A percentile compares a stretch with the other conserved stretches of the same genome.
Conservation (phyloP, 176 grass and related monocot species). For the Avena sativa region DNA sequence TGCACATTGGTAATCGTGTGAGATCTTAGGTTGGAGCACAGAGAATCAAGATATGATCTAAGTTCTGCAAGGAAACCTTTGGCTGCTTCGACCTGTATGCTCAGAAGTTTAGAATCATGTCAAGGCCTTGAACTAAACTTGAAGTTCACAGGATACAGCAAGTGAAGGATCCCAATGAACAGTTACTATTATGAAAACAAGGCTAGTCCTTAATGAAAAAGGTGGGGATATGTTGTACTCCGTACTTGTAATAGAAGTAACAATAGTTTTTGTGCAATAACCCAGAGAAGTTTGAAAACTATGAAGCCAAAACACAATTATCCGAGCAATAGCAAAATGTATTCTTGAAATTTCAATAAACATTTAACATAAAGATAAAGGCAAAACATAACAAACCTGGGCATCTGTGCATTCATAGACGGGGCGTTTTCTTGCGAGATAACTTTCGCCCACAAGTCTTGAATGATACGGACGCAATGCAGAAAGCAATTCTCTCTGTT, state of each 20-base stretch:
- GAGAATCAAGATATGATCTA: conserved; percentile 90
- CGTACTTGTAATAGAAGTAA: no score
- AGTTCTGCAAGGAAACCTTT: conserved; percentile 96
- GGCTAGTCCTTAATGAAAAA: background rate
- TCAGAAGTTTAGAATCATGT: conserved; percentile 33
- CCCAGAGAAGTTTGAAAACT: background rate
- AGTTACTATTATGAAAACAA: background rate
- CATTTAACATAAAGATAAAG: conserved; percentile 1
- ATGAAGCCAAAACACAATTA: background rate
- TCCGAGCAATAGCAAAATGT: conserved; percentile 8
- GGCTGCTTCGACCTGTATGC: conserved; percentile 87
- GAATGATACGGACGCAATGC: conserved; percentile 87
- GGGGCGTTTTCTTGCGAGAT: conserved; percentile 82
- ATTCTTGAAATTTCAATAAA: background rate
- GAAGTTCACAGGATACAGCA: conserved; percentile 2
- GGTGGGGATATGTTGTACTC: background rate
- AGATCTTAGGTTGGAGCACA: conserved; percentile 93
- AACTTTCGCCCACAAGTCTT: conserved; percentile 98
- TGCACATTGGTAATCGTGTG: conserved; percentile 99
- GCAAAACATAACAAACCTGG: conserved; percentile 52
- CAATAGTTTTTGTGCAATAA: background rate
- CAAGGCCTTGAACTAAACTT: background rate
- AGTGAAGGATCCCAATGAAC: conserved; percentile 4
- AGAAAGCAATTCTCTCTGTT: conserved; percentile 82
- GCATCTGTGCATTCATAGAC: conserved; percentile 95